Conservation (phyloP, 306 rosid species). For the Vigna angularis region DNA sequence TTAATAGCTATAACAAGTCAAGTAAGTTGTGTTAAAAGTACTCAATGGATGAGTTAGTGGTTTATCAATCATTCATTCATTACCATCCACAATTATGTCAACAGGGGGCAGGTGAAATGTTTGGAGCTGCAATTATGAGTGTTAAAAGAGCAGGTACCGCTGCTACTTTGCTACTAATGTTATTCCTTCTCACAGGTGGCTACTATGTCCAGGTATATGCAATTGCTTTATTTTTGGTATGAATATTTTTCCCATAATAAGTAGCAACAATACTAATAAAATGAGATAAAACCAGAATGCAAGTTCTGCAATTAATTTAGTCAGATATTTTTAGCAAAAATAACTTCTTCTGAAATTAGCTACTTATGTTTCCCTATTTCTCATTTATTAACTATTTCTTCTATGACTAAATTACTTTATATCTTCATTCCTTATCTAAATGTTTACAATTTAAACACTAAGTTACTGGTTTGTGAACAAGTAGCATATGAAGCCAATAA, state of each 20-base stretch:
- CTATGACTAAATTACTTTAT: too few relatives aligned
- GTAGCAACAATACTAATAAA: not conserved
- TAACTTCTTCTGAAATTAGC: not conserved
- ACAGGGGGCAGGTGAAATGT: constrained; percentile 93
- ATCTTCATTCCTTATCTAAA: not conserved
- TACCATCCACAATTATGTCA: not conserved
- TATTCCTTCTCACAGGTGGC: constrained; percentile 95
- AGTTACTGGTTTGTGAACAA: not conserved
- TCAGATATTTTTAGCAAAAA: not conserved
- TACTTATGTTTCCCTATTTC: not conserved
- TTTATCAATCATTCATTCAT: not conserved
- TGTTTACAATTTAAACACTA: not conserved
- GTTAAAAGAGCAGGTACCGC: constrained; percentile 79
- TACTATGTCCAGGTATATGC: constrained; percentile 85
- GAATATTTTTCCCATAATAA: constrained; percentile 2
- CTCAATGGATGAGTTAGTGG: not conserved
- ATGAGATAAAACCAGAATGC: not conserved
- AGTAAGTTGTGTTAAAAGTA: constrained; percentile 54
- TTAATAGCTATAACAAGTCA: constrained; percentile 90
- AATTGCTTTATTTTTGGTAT: not conserved
- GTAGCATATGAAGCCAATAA: not conserved
- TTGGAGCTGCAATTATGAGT: constrained; percentile 92
- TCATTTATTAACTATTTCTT: too few relatives aligned
- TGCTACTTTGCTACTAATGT: constrained; percentile 86
- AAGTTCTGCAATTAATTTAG: not conserved